Percentiles rank a stretch among this genome's conserved stretches.
Evolutionary conservation across 169 alveolate species (phyloP).

Genomic region (Babesia bovis): DNA sequence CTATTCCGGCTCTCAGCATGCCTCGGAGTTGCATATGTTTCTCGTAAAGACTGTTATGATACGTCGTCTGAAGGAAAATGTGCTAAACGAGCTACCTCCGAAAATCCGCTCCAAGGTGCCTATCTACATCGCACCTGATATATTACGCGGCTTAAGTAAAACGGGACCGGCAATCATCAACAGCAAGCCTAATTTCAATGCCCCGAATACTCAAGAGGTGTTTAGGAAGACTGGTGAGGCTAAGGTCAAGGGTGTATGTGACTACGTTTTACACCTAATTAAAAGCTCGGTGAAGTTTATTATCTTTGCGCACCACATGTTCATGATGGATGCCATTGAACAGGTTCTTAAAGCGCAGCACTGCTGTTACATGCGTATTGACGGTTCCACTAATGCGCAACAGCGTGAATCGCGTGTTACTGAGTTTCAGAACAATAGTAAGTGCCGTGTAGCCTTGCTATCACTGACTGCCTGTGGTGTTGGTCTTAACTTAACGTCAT

Average conservation of each 20-base stretch:
- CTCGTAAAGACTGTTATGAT: constrained; percentile 87
- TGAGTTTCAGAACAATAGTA: constrained; percentile 84
- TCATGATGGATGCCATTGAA: constrained; percentile 89
- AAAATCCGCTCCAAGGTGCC: constrained; percentile 90
- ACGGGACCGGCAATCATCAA: too few species aligned
- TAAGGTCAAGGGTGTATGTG: constrained; percentile 88
- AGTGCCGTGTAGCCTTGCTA: constrained; percentile 87
- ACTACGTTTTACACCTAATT: constrained; percentile 88
- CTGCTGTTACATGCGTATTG: constrained; percentile 88
- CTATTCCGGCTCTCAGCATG: constrained; percentile 81
- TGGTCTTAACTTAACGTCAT: constrained; percentile 94
- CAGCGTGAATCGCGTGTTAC: constrained; percentile 87
- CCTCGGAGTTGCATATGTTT: constrained; percentile 83
- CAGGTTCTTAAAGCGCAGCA: constrained; percentile 68
- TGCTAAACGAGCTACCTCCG: constrained; percentile 90
- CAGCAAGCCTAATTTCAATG: constrained; percentile 13
- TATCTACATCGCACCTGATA: constrained; percentile 72
- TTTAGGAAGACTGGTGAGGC: constrained; percentile 93
- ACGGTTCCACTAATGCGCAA: constrained; percentile 88
- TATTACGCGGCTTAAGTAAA: too few species aligned
- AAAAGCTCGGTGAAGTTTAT: constrained; percentile 88
- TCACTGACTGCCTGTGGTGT: constrained; percentile 94
- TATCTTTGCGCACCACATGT: constrained; percentile 94
- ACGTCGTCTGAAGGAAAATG: constrained; percentile 92
- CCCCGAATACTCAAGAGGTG: constrained; percentile 65